These are phyloP conservation scores for Entrophospora sp. DNA, from an alignment of 192 early-diverging fungal species.

Conservation along the genomic window DNA sequence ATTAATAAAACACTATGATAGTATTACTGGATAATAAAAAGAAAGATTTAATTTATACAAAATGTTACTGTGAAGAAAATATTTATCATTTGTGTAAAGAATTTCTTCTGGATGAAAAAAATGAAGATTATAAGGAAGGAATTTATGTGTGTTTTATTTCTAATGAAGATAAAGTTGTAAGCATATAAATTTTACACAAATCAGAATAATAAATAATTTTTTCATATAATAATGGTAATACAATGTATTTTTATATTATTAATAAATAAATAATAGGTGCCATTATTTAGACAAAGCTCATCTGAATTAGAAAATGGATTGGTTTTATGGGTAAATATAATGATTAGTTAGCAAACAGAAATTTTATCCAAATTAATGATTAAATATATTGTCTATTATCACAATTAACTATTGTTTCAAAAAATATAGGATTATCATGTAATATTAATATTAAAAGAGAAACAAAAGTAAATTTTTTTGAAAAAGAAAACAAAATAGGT, in stretches of 20 bases:
- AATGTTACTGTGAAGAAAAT: conserved; percentile 18
- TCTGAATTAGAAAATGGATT: not conserved
- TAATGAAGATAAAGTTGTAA: not conserved
- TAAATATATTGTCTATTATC: no score
- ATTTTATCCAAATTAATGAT: no score
- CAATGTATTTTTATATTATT: not conserved
- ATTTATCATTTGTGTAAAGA: conserved; percentile 3
- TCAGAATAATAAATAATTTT: no score
- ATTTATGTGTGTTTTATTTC: conserved; percentile 11
- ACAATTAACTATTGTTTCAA: no score
- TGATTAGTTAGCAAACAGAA: no score
- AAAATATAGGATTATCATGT: conserved; percentile 20
- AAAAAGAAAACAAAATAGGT: not conserved
- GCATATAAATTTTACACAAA: no score
- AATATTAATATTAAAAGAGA: conserved; percentile 3
- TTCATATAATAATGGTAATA: no score
- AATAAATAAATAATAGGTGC: not conserved
- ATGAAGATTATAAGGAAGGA: not conserved
- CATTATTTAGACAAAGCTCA: not conserved
- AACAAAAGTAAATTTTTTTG: not conserved
- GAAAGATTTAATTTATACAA: conserved; percentile 1
- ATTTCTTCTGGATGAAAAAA: not conserved
- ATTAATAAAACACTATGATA: no score
- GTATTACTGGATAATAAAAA: no score
- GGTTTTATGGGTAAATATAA: conserved; percentile 9